Base-by-base conservation (phyloP, 2,329 filamentous ascomycete species). In the Verticillium nubilum region DNA sequence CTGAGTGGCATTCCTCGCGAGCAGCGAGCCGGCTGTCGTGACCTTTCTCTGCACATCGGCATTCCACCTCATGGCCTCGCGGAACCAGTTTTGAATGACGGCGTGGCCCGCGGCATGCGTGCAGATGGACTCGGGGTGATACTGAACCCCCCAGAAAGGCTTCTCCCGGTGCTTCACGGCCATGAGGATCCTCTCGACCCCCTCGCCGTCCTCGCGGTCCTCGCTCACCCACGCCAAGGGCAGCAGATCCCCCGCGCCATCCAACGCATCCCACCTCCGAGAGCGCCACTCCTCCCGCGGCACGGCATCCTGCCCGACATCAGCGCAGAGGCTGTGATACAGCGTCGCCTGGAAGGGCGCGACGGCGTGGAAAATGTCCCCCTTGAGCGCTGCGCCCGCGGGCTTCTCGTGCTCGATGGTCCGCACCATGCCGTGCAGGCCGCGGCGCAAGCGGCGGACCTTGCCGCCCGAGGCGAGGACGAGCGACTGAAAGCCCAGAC, bases 61-160 rank as follows among this genome's bases (percentile, higher is more conserved):
- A 55, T 87, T 89, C 85, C 89, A 92, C 50, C 73, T 70, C 58
- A 80, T 74, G 1, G 87, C 86, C 68, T 85, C 79, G 4, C 72
- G 69, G 81, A 92, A 95, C 91, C 92, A 97, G 67, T 90, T 91
- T 56, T 73, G 73, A 35, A 96, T 78, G 27, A 96, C 78, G 15
- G 77, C 75, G 23, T 81, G 83, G 1, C 89, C 87, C 61, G 83
- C 81, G 3, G 79, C 74, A 42, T 91, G 89, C 4, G 92, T 96
- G 71, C 92, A 96, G 15, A 92, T 84, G 0, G 91, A 96, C 72
- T 97, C 92, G 0, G 92, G 92, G 68, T 97, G 92, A 67, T 95
- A 97, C 69, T 97, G 93, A 19, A 97, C 80, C 0, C 90, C 93
- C 87, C 90, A 96, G 63, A 94, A 90, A 0, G 93, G 92, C 64